phyloP scores from a whole-genome alignment of 306 rosid species.

The Vigna trinervia region DNA sequence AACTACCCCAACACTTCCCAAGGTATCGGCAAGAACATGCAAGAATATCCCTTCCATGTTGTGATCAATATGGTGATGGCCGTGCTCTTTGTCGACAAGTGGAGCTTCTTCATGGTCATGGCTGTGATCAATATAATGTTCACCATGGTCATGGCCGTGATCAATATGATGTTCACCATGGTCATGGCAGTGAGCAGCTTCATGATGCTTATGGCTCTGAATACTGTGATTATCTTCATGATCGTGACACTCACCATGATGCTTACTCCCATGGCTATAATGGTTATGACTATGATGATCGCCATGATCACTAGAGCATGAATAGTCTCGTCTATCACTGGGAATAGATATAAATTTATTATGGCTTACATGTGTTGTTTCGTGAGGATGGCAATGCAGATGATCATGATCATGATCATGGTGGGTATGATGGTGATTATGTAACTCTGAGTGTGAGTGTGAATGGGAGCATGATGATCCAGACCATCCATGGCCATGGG shows the following conservation, averaged over 20 bases:
- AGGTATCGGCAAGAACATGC: conserved; percentile 94
- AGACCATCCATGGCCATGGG: conserved; percentile 89
- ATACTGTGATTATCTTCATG: conserved; percentile 38
- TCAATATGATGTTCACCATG: conserved; percentile 37
- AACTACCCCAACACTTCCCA: conserved; percentile 98
- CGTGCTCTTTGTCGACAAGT: conserved; percentile 49
- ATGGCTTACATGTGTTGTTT: conserved; percentile 37
- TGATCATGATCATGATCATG: conserved; percentile 46
- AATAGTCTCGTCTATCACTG: conserved; percentile 47
- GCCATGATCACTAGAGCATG: conserved; percentile 46
- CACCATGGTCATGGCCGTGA: conserved; percentile 8
- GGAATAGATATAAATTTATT: conserved; percentile 54
- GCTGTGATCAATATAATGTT: conserved; percentile 16
- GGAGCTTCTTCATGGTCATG: conserved; percentile 1
- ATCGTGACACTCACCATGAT: conserved; percentile 32
- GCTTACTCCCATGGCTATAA: conserved; percentile 37
- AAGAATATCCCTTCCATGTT: conserved; percentile 98
- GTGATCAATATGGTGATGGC: conserved; percentile 89
- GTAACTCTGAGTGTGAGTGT: conserved; percentile 44
- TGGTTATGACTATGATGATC: conserved; percentile 35
- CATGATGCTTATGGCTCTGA: conserved; percentile 36
- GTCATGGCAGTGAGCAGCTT: conserved; percentile 12
- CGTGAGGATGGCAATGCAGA: conserved; percentile 43
- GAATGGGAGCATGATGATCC: conserved; percentile 72
- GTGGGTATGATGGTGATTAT: conserved; percentile 40